These are phyloP conservation scores for Colletotrichum sp. DNA, from an alignment of 2,329 filamentous ascomycete genomes.

Conservation along the genomic window DNA sequence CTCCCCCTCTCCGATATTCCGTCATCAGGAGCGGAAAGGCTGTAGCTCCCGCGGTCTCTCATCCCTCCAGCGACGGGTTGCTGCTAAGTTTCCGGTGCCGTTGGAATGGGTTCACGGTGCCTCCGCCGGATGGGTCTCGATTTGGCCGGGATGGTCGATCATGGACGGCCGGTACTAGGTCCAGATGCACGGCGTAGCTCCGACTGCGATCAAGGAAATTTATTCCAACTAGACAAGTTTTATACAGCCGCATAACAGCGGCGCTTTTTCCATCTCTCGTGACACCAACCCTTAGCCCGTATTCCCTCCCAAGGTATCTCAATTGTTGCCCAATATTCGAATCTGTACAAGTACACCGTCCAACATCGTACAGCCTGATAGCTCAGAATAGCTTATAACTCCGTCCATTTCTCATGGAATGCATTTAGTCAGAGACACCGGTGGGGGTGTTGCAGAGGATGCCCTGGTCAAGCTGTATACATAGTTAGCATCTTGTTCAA, in stretches of 20 bases:
- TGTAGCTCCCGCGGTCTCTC: background rate
- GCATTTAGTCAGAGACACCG: slow-evolving; percentile 29
- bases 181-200: background rate
- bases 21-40: background rate
- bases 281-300: background rate
- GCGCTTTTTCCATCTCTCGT: background rate
- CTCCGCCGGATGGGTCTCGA: background rate
- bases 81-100: background rate
- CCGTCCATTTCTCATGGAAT: background rate
- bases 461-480: slow-evolving; percentile 31
- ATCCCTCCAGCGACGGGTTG: background rate
- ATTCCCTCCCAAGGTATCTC: background rate
- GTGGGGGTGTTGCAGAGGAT: slow-evolving; percentile 39
- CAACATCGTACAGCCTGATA: background rate
- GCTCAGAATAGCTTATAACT: background rate
- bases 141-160: background rate
- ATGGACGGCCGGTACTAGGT: background rate
- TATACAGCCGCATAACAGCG: background rate
- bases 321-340: background rate
- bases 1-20: background rate
- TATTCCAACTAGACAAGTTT: background rate
- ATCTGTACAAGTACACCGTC: background rate
- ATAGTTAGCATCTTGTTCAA: background rate
- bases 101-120: background rate
- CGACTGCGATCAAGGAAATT: background rate